Evolutionary conservation across 768 basidiomycete species (phyloP), one percentile per base, ranked within the genome.

Genomic region (Dacryopinax spathularia): DNA sequence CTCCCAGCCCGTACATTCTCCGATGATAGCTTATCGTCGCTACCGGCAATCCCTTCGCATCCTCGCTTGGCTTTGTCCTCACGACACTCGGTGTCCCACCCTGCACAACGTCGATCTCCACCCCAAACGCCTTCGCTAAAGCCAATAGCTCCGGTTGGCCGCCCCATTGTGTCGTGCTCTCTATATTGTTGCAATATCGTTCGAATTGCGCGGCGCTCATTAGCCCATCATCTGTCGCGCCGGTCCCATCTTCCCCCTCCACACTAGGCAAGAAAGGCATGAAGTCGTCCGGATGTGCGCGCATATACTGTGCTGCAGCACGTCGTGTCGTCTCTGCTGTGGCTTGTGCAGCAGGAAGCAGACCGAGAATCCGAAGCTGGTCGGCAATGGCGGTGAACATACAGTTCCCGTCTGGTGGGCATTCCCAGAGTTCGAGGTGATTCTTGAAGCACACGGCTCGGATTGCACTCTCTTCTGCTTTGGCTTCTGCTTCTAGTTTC

Each of bases 91-190:
- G 94, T 29, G 79, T 80, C 0, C 85, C 86, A 0, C 83, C 84
- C 73, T 98, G 96, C 13, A 98, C 79, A 62, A 99, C 88, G 72
- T 95, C 87, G 60, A 99, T 93, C 0, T 93, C 87, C 36, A 94
- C 76, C 62, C 85, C 81, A 73, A 82, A 97, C 33, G 84, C 83
- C 60, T 86, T 79, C 71, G 87, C 86, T 16, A 98, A 77, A 2
- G 96, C 96, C 68, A 88, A 80, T 33, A 99, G 92, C 80, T 98
- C 96, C 6, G 92, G 94, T 76, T 98, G 93, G 34, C 96, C 95
- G 60, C 96, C 96, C 96, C 96, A 98, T 33, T 85, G 81, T n/a
- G 84, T 86, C 25, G 92, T 94, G 71, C 87, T 80, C 39, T 84
- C 84, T 31, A 99, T 85, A 12, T 80, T 78, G 63, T 76, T 73